Conservation (phyloP, 768 basidiomycete genomes). For the Lactifluus hygrophoroides region DNA sequence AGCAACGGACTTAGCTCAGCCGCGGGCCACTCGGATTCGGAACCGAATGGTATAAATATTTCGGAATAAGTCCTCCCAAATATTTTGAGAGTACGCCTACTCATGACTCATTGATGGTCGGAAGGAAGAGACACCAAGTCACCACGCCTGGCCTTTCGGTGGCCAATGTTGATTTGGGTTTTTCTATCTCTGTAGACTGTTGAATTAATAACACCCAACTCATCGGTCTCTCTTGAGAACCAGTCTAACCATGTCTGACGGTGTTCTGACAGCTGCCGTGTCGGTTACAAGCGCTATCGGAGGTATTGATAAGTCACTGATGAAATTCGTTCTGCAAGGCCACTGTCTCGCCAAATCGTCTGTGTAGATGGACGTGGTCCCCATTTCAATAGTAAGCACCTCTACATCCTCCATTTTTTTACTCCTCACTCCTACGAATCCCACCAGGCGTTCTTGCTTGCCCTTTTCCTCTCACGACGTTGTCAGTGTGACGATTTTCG, state of each 20-base stretch:
- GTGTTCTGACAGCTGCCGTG: constrained; percentile 60
- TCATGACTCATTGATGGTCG: constrained; percentile 19
- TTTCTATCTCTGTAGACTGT: background rate
- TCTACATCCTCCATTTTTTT: background rate
- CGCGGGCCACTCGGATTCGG: no score
- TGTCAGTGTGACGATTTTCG: background rate
- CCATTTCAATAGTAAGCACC: constrained; percentile 48
- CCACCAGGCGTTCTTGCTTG: constrained; percentile 43
- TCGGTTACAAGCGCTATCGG: constrained; percentile 59
- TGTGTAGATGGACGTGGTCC: constrained; percentile 37
- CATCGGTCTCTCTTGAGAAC: constrained; percentile 53
- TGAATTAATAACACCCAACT: background rate
- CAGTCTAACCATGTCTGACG: constrained; percentile 58
- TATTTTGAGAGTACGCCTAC: constrained; percentile 16
- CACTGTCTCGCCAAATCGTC: constrained; percentile 42
- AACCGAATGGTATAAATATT: no score
- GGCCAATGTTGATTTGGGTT: constrained; percentile 49
- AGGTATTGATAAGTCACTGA: constrained; percentile 34
- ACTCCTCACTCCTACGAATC: constrained; percentile 23
- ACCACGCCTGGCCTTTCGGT: constrained; percentile 30
- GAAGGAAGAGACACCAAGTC: constrained; percentile 12
- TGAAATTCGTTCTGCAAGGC: background rate
- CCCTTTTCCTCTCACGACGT: constrained; percentile 42
- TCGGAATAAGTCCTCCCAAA: constrained; percentile 46
- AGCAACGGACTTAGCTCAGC: no score